Base-by-base conservation (phyloP, 495 filamentous ascomycete species). In the Penicillium pancosmium region DNA sequence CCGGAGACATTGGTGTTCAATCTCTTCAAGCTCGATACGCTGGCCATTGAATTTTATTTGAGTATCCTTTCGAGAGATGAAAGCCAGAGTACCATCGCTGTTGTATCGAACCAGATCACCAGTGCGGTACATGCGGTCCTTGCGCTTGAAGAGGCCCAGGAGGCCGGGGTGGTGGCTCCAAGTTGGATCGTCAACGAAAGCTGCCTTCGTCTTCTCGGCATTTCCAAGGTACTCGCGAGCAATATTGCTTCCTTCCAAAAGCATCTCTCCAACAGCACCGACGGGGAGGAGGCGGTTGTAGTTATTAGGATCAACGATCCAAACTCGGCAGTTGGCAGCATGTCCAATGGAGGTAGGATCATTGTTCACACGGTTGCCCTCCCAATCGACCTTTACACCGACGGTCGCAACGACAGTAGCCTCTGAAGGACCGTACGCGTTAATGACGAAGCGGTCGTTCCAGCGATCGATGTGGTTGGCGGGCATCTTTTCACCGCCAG, bases 11-110 rank as follows among this genome's bases (percentile, higher is more conserved):
- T 86, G 81, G 54, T 84, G 79, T 67, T 90, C 87, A 50, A 90
- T 82, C 57, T 90, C 87, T 18, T 79, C 82, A 10, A 89, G 68
- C 55, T 90, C 87, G 55, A 90, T 82, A 5, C 87, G 77, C 60
- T 88, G 84, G 3, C 87, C 87, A 18, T 83, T 81, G 9, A 90
- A 71, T 66, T 90, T 90, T 27, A 88, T 82, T 59, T 88, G 85
- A 13, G 82, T 81, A 51, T 89, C 87, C 52, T 81, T 83, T 13
- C 87, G 80, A 6, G 84, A 83, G 19, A 89, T 72, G 55, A 78
- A 82, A 1, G 58, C 59, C 12, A 86, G 65, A 2, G 71, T 78
- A 2, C 83, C 82, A 59, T 85, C 80, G 7, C 72, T 68, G 56
- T 80, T 80, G 63, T 85, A 86, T 3, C 77, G 72, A 2, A 80